A percentile compares a stretch with the other conserved stretches of the same genome.
Evolutionary conservation across 1,139 yeast genomes (phyloP).

Genomic region (Dujonia santamariae): DNA sequence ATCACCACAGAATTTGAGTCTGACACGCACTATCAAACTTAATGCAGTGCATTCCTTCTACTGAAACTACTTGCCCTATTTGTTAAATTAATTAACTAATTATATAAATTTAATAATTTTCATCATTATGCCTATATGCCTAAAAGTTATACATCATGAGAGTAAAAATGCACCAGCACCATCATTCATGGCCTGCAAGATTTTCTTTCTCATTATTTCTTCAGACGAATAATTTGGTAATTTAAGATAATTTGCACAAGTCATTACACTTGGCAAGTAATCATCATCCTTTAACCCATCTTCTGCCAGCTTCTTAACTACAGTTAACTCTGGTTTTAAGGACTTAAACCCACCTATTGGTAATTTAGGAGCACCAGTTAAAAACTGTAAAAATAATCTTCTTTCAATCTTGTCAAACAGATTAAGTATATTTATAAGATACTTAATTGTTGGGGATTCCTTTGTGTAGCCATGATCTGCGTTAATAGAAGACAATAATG

Average conservation of each 20-base stretch:
- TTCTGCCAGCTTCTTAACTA: conserved; percentile 79
- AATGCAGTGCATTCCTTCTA: no score
- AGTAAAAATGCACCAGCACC: conserved; percentile 89
- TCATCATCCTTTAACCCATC: conserved; percentile 68
- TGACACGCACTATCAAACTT: no score
- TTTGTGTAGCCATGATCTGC: conserved; percentile 91
- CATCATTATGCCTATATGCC: no score
- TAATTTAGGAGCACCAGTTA: conserved; percentile 90
- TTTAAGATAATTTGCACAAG: conserved; percentile 93
- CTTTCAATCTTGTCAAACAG: conserved; percentile 52
- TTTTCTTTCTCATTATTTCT: conserved; percentile 54
- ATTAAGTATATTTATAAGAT: conserved; percentile 58
- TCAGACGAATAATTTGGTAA: conserved; percentile 75
- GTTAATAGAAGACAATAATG: conserved; percentile 57
- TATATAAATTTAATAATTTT: no score
- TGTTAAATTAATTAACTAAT: no score
- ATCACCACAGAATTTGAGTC: no score
- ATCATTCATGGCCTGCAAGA: conserved; percentile 73
- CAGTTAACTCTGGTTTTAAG: conserved; percentile 78
- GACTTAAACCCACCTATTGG: conserved; percentile 94
- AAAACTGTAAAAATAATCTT: conserved; percentile 75
- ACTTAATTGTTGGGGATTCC: conserved; percentile 63
- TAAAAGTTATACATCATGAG: no score
- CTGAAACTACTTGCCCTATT: no score
- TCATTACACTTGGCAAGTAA: conserved; percentile 95